Base-by-base conservation (phyloP, 1,284 basidiomycete species). In the Mixia osmundae region DNA sequence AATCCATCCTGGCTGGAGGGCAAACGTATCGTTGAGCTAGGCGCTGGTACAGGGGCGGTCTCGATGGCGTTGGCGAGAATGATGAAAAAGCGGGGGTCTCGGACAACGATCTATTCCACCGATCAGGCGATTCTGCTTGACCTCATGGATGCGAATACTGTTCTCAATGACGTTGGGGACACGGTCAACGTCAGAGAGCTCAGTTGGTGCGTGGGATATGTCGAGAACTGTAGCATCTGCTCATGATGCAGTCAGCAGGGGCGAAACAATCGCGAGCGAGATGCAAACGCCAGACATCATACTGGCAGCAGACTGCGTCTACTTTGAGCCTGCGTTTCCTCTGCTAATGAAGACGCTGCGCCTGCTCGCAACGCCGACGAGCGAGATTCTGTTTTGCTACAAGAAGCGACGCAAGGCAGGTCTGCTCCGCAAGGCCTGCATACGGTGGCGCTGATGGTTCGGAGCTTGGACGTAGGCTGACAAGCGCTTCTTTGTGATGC, bases 331-430 rank as follows among this genome's bases (percentile, higher is more conserved):
- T 7, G 20, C 26, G 7, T 43, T 38, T 22, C 35, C 33, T 18
- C 23, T 39, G 4, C 30, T 37, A 2, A 29, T 42, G 8, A 25
- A 40, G n/a, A 44, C 42, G 10, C 34, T 44, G 25, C 33, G 34
- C 11, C 28, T 39, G 12, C 25, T 46, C 11, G 40, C 44, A 8
- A 35, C 31, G 12, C 15, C 19, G 33, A 34, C 22, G 12, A 41
- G 33, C 29, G 40, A 38, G 31, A 42, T 41, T 39, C 22, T 45
- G 31, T 25, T 37, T 26, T 30, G 35, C 39, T 47, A 45, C 39
- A 44, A 45, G 41, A 45, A 44, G 30, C 41, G 45, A 8, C 26
- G 45, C 12, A 47, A 42, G 30, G 44, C 43, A n/a, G n/a, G n/a
- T n/a, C n/a, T n/a, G n/a, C n/a, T n/a, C n/a, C n/a, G n/a, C n/a